These are phyloP conservation scores for Prosopis cineraria DNA, from an alignment of 306 rosid species.

Conservation along the genomic window DNA sequence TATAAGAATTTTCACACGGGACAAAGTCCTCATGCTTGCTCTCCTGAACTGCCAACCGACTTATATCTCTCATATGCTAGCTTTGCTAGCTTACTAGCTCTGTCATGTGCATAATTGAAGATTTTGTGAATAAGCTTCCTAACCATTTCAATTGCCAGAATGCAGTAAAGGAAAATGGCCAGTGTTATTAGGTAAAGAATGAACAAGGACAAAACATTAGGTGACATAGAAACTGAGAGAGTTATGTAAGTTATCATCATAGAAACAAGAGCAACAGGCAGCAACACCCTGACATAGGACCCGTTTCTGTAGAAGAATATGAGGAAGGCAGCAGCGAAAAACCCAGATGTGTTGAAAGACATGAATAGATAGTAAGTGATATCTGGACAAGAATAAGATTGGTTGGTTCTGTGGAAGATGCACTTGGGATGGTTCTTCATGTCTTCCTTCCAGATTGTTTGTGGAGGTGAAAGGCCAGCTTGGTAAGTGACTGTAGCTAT, in stretches of 20 bases:
- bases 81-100: not conserved
- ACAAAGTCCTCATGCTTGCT: not conserved
- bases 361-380: constrained; percentile 20
- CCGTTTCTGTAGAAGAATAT: constrained; percentile 11
- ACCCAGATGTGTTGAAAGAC: constrained; percentile 26
- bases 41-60: not conserved
- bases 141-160: constrained; percentile 19
- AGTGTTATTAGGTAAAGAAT: not conserved
- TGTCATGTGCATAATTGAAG: not conserved
- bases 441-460: constrained; percentile 24
- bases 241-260: constrained; percentile 20
- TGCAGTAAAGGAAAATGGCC: constrained; percentile 13
- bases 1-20: too few species aligned
- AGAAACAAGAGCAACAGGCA: constrained; percentile 15
- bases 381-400: constrained; percentile 11
- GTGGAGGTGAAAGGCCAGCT: constrained; percentile 19
- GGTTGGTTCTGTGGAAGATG: not conserved
- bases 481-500: constrained; percentile 19
- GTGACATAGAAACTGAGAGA: constrained; percentile 12
- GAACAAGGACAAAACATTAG: constrained; percentile 4
- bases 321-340: constrained; percentile 8
- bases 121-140: not conserved
- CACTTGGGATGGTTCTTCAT: not conserved
- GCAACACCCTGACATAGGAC: constrained; percentile 4
- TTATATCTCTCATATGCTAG: not conserved